Percentiles rank a stretch among this genome's conserved stretches.
phyloP scores from a whole-genome alignment of 106 monocot species.

The Iris macrosiphon region DNA sequence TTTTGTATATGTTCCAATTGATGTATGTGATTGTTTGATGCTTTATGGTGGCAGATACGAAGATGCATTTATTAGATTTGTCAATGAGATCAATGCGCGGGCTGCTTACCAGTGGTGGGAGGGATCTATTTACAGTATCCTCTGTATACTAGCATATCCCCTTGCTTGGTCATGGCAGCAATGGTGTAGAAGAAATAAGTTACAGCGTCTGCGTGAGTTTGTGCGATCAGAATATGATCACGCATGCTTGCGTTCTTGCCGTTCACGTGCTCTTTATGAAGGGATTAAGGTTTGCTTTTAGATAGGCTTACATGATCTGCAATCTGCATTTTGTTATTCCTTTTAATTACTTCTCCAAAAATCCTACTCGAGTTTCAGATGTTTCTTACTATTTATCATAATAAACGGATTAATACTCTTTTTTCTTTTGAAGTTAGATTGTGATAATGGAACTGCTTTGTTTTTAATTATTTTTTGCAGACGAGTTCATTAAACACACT shows the following conservation, averaged over 20 bases:
- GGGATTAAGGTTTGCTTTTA: slow-evolving; percentile 65
- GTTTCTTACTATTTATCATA: too few species aligned
- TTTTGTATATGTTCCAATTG: too few species aligned
- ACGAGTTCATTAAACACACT: too few species aligned
- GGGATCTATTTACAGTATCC: slow-evolving; percentile 72
- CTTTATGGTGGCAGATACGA: slow-evolving; percentile 74
- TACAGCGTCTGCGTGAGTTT: slow-evolving; percentile 84
- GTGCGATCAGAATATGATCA: slow-evolving; percentile 94
- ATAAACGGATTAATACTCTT: too few species aligned
- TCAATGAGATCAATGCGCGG: slow-evolving; percentile 76
- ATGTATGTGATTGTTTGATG: too few species aligned
- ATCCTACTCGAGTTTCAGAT: not conserved
- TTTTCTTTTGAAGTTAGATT: too few species aligned
- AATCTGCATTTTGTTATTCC: not conserved
- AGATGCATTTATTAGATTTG: slow-evolving; percentile 90
- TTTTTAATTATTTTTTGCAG: too few species aligned
- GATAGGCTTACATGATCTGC: not conserved
- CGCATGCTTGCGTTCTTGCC: slow-evolving; percentile 84
- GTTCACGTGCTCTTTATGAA: slow-evolving; percentile 91
- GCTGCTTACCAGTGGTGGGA: slow-evolving; percentile 97
- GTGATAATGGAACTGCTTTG: too few species aligned
- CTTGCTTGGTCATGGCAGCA: slow-evolving; percentile 96
- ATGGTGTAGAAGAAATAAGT: slow-evolving; percentile 80
- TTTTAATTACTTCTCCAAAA: not conserved
- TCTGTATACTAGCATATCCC: slow-evolving; percentile 71